Evolutionary conservation across 257 asterid species (phyloP).

Genomic region (Solanum commersonii): DNA sequence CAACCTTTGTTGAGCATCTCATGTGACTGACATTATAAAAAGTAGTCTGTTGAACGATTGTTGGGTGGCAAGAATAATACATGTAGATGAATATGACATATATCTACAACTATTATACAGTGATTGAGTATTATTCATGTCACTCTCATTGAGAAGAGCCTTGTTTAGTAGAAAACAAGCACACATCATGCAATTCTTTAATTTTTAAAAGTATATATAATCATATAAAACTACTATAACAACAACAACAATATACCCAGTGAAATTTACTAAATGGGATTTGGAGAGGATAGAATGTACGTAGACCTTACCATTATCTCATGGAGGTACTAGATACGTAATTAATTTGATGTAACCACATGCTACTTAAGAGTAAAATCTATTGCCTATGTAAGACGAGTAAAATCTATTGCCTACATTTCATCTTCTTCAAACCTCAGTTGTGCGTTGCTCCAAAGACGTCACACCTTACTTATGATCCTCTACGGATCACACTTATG

Average conservation of each 20-base stretch:
- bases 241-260: too few relatives aligned
- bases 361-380: not conserved
- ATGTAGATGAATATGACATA: not conserved
- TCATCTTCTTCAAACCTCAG: not conserved
- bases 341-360: not conserved
- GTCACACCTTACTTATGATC: not conserved
- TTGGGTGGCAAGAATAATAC: not conserved
- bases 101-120: not conserved
- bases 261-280: too few relatives aligned
- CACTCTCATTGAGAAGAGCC: not conserved
- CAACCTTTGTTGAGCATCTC: not conserved
- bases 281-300: accelerated
- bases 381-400: too few relatives aligned
- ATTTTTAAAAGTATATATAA: not conserved
- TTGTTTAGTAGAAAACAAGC: not conserved
- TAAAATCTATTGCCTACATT: not conserved
- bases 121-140: not conserved
- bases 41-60: not conserved
- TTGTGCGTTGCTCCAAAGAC: not conserved
- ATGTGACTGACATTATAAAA: not conserved
- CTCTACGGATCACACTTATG: not conserved
- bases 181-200: not conserved
- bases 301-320: not conserved
- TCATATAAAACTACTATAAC: too few relatives aligned
- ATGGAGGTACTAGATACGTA: not conserved